Evolutionary conservation across 768 basidiomycete genomes (phyloP).

Genomic region (Aureoboletus auriporus): DNA sequence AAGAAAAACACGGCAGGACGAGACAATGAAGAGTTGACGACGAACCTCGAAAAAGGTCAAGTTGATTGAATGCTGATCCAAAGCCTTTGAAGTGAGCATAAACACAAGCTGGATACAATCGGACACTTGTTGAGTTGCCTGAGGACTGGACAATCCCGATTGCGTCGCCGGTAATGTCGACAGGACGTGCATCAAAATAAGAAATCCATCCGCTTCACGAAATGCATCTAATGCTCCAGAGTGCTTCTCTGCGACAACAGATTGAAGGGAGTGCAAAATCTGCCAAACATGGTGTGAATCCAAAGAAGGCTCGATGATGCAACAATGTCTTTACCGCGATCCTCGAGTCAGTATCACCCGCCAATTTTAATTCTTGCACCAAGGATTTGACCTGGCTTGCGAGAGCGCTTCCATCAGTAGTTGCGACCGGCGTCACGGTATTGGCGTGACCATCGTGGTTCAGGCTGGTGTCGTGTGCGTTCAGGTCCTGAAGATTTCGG

Average conservation of each 20-base stretch:
- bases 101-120: slow-evolving; percentile 62
- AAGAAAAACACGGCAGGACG: slow-evolving; percentile 6
- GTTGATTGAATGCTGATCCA: slow-evolving; percentile 54
- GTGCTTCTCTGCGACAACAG: slow-evolving; percentile 68
- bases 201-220: slow-evolving; percentile 77
- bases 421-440: background rate
- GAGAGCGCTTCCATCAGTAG: slow-evolving; percentile 1
- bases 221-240: slow-evolving; percentile 68
- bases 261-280: slow-evolving; percentile 64
- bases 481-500: slow-evolving; percentile 47
- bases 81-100: slow-evolving; percentile 58
- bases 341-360: slow-evolving; percentile 42
- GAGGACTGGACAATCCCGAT: slow-evolving; percentile 25
- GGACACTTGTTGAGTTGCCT: slow-evolving; percentile 38
- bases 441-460: slow-evolving; percentile 25
- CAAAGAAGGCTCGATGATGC: background rate
- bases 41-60: slow-evolving; percentile 64
- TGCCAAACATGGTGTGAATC: slow-evolving; percentile 22
- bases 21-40: slow-evolving; percentile 26
- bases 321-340: slow-evolving; percentile 45
- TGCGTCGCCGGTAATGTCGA: slow-evolving; percentile 45
- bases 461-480: slow-evolving; percentile 24
- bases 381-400: slow-evolving; percentile 58
- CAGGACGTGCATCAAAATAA: slow-evolving; percentile 68
- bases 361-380: slow-evolving; percentile 65